Evolutionary conservation across 345 rosid genomes (phyloP).

Genomic region (Anacardium occidentale): DNA sequence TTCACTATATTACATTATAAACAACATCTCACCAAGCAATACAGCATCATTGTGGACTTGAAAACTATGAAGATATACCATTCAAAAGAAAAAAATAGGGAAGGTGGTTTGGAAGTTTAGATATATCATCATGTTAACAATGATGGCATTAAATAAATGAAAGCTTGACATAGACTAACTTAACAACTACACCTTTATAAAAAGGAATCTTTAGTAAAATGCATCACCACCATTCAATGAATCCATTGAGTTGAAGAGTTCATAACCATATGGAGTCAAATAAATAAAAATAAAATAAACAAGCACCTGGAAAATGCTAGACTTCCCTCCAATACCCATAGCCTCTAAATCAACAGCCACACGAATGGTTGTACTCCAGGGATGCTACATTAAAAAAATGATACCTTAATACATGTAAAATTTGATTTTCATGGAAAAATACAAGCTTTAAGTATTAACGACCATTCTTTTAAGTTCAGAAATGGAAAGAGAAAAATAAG

Average conservation of each 20-base stretch:
- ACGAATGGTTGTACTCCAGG: slow-evolving; percentile 73
- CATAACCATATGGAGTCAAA: slow-evolving; percentile 13
- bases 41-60: neutral
- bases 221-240: neutral
- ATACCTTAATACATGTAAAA: slow-evolving; percentile 15
- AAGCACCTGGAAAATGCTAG: slow-evolving; percentile 79
- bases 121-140: neutral
- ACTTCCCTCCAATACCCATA: slow-evolving; percentile 94
- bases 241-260: slow-evolving; percentile 8
- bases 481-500: neutral
- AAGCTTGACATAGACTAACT: neutral
- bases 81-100: neutral
- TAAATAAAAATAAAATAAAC: neutral
- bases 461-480: neutral
- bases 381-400: slow-evolving; percentile 61
- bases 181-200: neutral
- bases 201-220: neutral
- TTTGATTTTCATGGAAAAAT: neutral
- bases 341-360: slow-evolving; percentile 93
- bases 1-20: neutral
- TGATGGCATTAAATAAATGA: slow-evolving; percentile 2
- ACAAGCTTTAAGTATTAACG: neutral
- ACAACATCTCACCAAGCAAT: neutral
- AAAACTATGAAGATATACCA: neutral
- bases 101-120: slow-evolving; percentile 2